Evolutionary conservation across 306 rosid species (phyloP).

Genomic region (Parietaria judaica): DNA sequence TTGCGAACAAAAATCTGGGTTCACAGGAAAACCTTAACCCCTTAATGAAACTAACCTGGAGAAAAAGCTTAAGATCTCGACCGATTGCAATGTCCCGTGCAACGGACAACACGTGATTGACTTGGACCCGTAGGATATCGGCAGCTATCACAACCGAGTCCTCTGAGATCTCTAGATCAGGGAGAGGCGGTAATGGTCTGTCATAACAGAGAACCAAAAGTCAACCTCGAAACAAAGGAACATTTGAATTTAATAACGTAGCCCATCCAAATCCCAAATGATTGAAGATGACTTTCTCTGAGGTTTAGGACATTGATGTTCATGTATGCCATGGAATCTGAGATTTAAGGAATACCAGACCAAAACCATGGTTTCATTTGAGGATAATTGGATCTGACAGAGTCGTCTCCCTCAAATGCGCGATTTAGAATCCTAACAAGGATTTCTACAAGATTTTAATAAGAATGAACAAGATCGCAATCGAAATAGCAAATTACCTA

Average conservation of each 20-base stretch:
- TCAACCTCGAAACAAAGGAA: constrained; percentile 3
- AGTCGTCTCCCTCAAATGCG: too few relatives aligned
- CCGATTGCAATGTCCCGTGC: constrained; percentile 77
- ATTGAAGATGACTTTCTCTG: neutral
- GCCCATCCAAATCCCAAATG: neutral
- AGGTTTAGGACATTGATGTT: neutral
- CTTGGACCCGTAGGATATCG: constrained; percentile 51
- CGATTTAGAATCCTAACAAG: too few relatives aligned
- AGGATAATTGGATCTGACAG: too few relatives aligned
- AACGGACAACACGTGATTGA: constrained; percentile 50
- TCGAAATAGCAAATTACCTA: constrained; percentile 34
- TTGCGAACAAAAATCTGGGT: neutral
- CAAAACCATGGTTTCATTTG: too few relatives aligned
- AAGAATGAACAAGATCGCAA: neutral
- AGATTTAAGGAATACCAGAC: too few relatives aligned
- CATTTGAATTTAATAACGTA: neutral
- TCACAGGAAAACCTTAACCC: neutral
- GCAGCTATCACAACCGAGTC: constrained; percentile 45
- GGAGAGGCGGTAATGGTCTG: constrained; percentile 97
- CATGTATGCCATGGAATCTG: too few relatives aligned
- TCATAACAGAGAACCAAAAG: constrained; percentile 16
- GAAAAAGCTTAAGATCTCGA: constrained; percentile 56
- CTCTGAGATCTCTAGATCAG: constrained; percentile 88
- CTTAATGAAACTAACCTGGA: constrained; percentile 37
- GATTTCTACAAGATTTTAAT: neutral